phyloP scores from a whole-genome alignment of 2,329 filamentous ascomycete genomes.

The Dryadomyces quercivorus region DNA sequence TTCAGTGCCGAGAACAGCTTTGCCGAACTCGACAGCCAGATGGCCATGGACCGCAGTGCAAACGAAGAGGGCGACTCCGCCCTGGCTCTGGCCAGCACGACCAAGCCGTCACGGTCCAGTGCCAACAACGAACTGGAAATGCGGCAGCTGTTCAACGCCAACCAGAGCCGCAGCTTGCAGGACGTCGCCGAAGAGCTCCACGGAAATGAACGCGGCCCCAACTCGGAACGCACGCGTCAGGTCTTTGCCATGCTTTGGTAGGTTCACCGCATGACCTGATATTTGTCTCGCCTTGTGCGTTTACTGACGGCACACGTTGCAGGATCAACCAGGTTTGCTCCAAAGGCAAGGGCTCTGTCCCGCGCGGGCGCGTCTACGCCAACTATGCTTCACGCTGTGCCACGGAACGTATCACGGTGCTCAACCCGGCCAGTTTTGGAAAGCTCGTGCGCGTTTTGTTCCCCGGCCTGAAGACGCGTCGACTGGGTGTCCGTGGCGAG shows the following conservation, averaged over 20 bases:
- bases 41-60: slow-evolving; percentile 46
- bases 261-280: slow-evolving; percentile 17
- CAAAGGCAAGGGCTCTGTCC: slow-evolving; percentile 73
- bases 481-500: slow-evolving; percentile 85
- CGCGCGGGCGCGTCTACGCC: slow-evolving; percentile 84
- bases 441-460: slow-evolving; percentile 96
- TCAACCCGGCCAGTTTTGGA: slow-evolving; percentile 95
- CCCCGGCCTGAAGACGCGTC: slow-evolving; percentile 82
- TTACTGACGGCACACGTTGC: neutral
- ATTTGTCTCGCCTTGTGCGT: neutral
- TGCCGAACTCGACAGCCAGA: slow-evolving; percentile 44
- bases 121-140: slow-evolving; percentile 75
- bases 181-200: slow-evolving; percentile 68
- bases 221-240: slow-evolving; percentile 73
- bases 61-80: slow-evolving; percentile 42
- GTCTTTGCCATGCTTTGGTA: slow-evolving; percentile 86
- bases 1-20: slow-evolving; percentile 41
- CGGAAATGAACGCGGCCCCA: slow-evolving; percentile 66
- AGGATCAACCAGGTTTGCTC: slow-evolving; percentile 66
- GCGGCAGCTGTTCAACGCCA: slow-evolving; percentile 59
- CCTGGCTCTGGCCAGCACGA: slow-evolving; percentile 29
- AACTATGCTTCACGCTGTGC: slow-evolving; percentile 90
- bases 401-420: slow-evolving; percentile 81
- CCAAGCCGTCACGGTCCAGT: slow-evolving; percentile 52
- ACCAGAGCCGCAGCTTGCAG: slow-evolving; percentile 53